Conservation (phyloP, 352 stramenopile species). For the Phytophthora citricola region DNA sequence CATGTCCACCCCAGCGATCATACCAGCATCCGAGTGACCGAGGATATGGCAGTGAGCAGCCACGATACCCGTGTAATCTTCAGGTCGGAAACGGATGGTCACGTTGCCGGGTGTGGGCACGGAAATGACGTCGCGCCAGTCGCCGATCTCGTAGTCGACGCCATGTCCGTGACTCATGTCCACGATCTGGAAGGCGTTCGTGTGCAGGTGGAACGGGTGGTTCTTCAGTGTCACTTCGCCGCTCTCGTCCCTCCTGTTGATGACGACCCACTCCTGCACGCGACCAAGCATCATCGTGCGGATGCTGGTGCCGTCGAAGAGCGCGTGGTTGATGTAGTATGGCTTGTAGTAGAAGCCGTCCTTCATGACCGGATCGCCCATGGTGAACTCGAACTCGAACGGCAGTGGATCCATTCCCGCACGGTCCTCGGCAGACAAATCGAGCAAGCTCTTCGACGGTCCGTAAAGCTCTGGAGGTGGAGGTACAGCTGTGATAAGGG, state of each 20-base stretch:
- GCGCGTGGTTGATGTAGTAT: constrained; percentile 76
- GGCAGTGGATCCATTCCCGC: constrained; percentile 41
- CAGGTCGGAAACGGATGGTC: constrained; percentile 78
- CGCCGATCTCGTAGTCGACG: constrained; percentile 77
- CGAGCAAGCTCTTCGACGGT: constrained; percentile 43
- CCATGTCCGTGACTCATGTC: constrained; percentile 68
- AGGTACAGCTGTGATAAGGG: constrained; percentile 40
- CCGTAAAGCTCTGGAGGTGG: constrained; percentile 52
- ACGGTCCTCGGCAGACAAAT: constrained; percentile 37
- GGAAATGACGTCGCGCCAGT: constrained; percentile 85
- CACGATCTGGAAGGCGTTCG: constrained; percentile 86
- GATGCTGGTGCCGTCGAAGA: constrained; percentile 56
- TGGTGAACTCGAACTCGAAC: constrained; percentile 69
- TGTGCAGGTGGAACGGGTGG: constrained; percentile 89
- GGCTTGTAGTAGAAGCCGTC: constrained; percentile 78
- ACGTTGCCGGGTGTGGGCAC: constrained; percentile 81
- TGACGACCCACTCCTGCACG: constrained; percentile 81
- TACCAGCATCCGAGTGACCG: constrained; percentile 82
- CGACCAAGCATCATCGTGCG: constrained; percentile 59
- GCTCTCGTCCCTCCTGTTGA: constrained; percentile 57
- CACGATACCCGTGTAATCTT: constrained; percentile 66
- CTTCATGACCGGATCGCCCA: constrained; percentile 48
- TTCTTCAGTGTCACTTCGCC: constrained; percentile 61
- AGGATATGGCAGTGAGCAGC: constrained; percentile 86
- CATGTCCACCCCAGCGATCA: constrained; percentile 73